Percentiles rank a stretch among this genome's conserved stretches.
Evolutionary conservation across 2,329 filamentous ascomycete species (phyloP).

Genomic region (Arthrocladium fulminans): DNA sequence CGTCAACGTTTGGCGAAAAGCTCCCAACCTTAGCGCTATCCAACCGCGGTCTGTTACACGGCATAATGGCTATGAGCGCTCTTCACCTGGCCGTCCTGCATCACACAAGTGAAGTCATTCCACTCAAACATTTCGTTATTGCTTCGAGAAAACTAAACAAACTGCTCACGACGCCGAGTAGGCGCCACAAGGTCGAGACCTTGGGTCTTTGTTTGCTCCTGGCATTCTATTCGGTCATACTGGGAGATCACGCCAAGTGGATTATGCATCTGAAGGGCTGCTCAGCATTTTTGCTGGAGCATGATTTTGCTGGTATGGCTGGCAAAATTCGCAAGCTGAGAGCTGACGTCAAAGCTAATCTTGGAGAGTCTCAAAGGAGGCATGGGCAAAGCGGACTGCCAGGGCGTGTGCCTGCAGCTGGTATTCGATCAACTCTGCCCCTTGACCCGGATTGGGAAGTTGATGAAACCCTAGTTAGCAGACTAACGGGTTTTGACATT

Average conservation of each 20-base stretch:
- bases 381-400: conserved; percentile 12
- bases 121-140: conserved; percentile 85
- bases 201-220: conserved; percentile 81
- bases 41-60: conserved; percentile 79
- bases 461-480: conserved; percentile 50
- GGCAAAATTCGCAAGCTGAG: conserved; percentile 59
- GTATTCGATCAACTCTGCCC: conserved; percentile 34
- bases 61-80: conserved; percentile 78
- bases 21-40: conserved; percentile 75
- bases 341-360: conserved; percentile 37
- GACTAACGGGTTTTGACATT: conserved; percentile 48
- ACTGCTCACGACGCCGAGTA: conserved; percentile 60
- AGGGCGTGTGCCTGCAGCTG: conserved; percentile 24
- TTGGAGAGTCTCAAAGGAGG: conserved; percentile 23
- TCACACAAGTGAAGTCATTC: conserved; percentile 62
- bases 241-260: conserved; percentile 91
- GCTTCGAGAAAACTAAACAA: conserved; percentile 69
- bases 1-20: conserved; percentile 60
- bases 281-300: conserved; percentile 63
- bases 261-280: conserved; percentile 83
- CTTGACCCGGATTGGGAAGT: conserved; percentile 40
- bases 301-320: conserved; percentile 67
- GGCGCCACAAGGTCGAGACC: conserved; percentile 67
- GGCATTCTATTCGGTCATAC: conserved; percentile 89
- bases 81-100: conserved; percentile 82